These are phyloP conservation scores for Fraxinus platypoda DNA, from an alignment of 305 asterid species.

Conservation along the genomic window DNA sequence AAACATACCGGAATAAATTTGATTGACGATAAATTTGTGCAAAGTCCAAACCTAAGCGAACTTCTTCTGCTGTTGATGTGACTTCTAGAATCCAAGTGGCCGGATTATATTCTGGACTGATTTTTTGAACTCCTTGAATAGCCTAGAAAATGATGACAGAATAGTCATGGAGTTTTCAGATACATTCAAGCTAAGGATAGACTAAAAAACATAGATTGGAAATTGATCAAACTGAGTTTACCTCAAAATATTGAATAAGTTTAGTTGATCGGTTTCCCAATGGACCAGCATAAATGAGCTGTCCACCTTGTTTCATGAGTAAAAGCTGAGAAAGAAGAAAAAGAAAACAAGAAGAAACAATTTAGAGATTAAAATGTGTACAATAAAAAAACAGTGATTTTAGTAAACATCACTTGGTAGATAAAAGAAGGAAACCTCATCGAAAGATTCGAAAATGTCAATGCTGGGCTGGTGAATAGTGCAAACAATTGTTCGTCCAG, in stretches of 20 bases:
- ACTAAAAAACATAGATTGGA: neutral
- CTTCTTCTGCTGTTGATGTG: slow-evolving; percentile 62
- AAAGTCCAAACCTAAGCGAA: slow-evolving; percentile 55
- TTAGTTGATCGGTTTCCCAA: slow-evolving; percentile 55
- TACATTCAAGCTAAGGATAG: slow-evolving; percentile 11
- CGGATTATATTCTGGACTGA: slow-evolving; percentile 64
- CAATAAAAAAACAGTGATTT: neutral
- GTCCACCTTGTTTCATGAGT: slow-evolving; percentile 75
- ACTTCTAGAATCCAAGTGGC: slow-evolving; percentile 85
- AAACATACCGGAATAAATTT: slow-evolving; percentile 43
- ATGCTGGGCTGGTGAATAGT: slow-evolving; percentile 87
- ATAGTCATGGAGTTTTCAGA: neutral
- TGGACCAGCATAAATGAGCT: slow-evolving; percentile 77
- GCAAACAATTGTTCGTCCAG: slow-evolving; percentile 80
- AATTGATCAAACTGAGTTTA: slow-evolving; percentile 16
- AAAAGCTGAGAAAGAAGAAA: slow-evolving; percentile 45
- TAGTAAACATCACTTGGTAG: neutral
- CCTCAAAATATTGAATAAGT: slow-evolving; percentile 69
- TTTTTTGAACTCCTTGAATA: slow-evolving; percentile 54
- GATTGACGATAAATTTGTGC: slow-evolving; percentile 63
- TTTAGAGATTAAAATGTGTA: neutral
- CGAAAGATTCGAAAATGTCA: slow-evolving; percentile 76
- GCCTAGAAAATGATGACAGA: slow-evolving; percentile 35
- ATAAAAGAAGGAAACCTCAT: slow-evolving; percentile 47
- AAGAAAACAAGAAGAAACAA: neutral